These are phyloP conservation scores for Diaporthe helianthi DNA, from an alignment of 2,329 filamentous ascomycete species.

Conservation along the genomic window DNA sequence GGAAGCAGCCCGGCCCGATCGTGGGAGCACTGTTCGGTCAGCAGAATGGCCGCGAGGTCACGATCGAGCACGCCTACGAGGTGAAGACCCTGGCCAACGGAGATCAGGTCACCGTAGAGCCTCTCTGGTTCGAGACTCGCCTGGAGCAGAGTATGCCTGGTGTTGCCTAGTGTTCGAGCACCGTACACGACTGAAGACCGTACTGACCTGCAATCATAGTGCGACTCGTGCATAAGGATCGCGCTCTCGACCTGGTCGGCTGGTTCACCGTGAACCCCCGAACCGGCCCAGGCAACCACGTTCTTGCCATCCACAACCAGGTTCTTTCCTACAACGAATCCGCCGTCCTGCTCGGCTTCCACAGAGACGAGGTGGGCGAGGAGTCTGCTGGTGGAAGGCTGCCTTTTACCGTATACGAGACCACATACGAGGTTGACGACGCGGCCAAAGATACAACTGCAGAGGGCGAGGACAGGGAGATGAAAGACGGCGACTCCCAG, in stretches of 20 bases:
- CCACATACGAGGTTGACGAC: slow-evolving; percentile 75
- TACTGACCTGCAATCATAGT: slow-evolving; percentile 56
- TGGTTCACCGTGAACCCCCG: slow-evolving; percentile 85
- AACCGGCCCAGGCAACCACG: slow-evolving; percentile 72
- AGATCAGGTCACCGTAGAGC: slow-evolving; percentile 68
- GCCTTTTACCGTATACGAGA: slow-evolving; percentile 91
- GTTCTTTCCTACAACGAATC: slow-evolving; percentile 84
- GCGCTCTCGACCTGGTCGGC: slow-evolving; percentile 84
- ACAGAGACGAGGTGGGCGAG: slow-evolving; percentile 66
- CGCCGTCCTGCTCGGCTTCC: slow-evolving; percentile 86
- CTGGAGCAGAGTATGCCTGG: slow-evolving; percentile 79
- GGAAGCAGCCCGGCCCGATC: slow-evolving; percentile 76
- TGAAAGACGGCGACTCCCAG: slow-evolving; percentile 68
- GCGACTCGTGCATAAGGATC: slow-evolving; percentile 85
- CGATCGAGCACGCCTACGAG: slow-evolving; percentile 92
- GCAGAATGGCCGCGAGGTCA: slow-evolving; percentile 88
- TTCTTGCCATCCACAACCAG: slow-evolving; percentile 78
- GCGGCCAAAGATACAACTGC: slow-evolving; percentile 47
- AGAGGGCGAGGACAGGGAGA: slow-evolving; percentile 71
- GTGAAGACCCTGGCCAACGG: slow-evolving; percentile 63
- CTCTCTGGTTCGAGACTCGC: slow-evolving; percentile 76
- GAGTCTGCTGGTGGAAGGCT: slow-evolving; percentile 75
- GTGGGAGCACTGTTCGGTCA: slow-evolving; percentile 90
- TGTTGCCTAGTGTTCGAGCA: slow-evolving; percentile 42
- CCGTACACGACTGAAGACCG: not conserved